Percentiles rank a stretch among this genome's conserved stretches.
Conservation (phyloP, 306 rosid genomes). For the Medicago lupulina region DNA sequence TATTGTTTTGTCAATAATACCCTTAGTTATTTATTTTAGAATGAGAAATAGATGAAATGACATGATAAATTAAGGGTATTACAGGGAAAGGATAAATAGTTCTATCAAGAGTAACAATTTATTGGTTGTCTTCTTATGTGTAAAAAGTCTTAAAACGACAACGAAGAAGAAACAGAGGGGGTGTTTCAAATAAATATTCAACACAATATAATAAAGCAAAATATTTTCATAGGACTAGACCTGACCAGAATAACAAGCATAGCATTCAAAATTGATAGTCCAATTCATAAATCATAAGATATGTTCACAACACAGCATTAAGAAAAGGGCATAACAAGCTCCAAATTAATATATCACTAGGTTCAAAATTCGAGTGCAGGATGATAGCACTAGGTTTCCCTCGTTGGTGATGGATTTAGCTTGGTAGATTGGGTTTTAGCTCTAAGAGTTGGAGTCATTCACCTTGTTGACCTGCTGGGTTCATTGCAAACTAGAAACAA, state of each 20-base stretch:
- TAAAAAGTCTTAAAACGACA: no score
- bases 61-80: no score
- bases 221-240: constrained; percentile 3
- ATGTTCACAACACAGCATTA: background rate
- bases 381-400: background rate
- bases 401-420: background rate
- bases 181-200: background rate
- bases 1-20: no score
- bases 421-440: background rate
- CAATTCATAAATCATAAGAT: background rate
- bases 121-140: no score
- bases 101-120: no score
- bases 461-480: background rate
- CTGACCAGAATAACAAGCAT: background rate
- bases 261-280: background rate
- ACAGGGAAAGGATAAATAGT: no score
- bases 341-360: background rate
- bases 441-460: background rate
- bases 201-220: background rate
- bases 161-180: no score
- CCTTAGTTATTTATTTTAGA: no score
- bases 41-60: no score
- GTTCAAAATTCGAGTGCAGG: constrained; percentile 1
- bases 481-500: background rate
- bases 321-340: background rate